Conservation (phyloP, 495 filamentous ascomycete species). For the Hypoxylon lienhwacheense region DNA sequence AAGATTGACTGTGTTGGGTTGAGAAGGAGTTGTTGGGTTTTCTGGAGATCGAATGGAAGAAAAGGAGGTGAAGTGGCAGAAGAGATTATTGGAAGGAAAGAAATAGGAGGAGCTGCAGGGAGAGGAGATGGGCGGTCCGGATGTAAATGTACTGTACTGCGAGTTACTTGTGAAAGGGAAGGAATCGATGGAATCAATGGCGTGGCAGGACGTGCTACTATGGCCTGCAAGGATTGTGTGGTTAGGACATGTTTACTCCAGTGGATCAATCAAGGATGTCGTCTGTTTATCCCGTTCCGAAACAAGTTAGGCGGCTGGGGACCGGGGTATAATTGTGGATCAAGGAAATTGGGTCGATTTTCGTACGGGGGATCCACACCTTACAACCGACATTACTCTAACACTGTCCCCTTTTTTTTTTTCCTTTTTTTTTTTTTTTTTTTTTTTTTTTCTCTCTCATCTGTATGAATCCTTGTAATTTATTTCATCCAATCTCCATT, state of each 20-base stretch:
- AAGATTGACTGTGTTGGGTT: constrained; percentile 25
- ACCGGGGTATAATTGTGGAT: not conserved
- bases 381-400: constrained; percentile 19
- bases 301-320: constrained; percentile 30
- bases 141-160: constrained; percentile 34
- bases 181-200: constrained; percentile 24
- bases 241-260: constrained; percentile 34
- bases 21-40: constrained; percentile 39
- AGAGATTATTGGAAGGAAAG: constrained; percentile 40
- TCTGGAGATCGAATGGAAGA: constrained; percentile 36
- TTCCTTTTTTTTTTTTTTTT: not conserved
- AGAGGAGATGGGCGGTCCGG: constrained; percentile 24
- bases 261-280: constrained; percentile 29
- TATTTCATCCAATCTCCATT: no score
- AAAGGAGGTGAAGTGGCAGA: constrained; percentile 41
- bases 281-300: constrained; percentile 35
- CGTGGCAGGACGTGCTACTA: constrained; percentile 29
- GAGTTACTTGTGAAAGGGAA: constrained; percentile 7
- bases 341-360: constrained; percentile 9
- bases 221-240: constrained; percentile 33
- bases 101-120: constrained; percentile 41
- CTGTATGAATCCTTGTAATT: no score
- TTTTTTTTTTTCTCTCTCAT: not conserved
- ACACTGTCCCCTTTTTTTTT: constrained; percentile 14
- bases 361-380: constrained; percentile 21